Conservation (phyloP, 495 filamentous ascomycete species). For the Letharia columbiana region DNA sequence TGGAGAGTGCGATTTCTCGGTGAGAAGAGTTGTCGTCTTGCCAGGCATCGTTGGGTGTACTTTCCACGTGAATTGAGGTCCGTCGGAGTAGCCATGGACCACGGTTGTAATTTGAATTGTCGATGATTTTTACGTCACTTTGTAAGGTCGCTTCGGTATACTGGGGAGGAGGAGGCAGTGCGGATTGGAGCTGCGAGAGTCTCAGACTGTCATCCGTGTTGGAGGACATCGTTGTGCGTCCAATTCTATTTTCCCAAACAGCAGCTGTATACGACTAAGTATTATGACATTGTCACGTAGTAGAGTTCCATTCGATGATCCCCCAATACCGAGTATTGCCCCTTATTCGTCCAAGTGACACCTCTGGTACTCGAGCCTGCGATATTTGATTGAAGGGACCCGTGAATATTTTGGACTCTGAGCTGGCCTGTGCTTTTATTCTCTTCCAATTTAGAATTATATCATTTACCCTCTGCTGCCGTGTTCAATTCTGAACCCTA, state of each 20-base stretch:
- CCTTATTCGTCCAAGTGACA: neutral
- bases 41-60: neutral
- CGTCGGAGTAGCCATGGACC: constrained; percentile 13
- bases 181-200: neutral
- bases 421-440: neutral
- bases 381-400: neutral
- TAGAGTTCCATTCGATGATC: neutral
- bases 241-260: neutral
- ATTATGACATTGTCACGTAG: neutral
- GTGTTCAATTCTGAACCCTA: neutral
- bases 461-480: neutral
- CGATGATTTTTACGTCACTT: neutral
- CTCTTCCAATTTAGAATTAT: neutral
- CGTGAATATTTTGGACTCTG: neutral
- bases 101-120: neutral
- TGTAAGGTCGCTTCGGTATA: constrained; percentile 9
- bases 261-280: neutral
- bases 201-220: neutral
- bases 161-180: constrained; percentile 7
- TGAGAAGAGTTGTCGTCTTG: neutral
- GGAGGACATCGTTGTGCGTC: neutral
- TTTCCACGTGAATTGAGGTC: constrained; percentile 17
- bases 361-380: neutral
- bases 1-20: neutral
- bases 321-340: neutral